phyloP scores from a whole-genome alignment of 2,329 filamentous ascomycete species.

The Colletotrichum spaethianum region DNA sequence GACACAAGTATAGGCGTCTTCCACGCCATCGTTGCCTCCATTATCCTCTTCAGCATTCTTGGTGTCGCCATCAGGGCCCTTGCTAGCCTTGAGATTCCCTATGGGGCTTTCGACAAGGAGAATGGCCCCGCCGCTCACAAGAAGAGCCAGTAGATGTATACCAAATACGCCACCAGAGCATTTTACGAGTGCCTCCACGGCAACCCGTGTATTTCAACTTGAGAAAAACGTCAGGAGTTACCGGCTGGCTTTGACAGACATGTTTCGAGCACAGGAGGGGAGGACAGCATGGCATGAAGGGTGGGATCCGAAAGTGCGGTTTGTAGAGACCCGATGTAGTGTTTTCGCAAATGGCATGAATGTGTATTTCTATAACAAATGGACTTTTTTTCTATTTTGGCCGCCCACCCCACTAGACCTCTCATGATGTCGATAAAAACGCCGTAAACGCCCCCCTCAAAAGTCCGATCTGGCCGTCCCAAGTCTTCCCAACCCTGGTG shows the following conservation, averaged over 20 bases:
- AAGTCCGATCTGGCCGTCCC: neutral
- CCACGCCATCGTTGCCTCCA: slow-evolving; percentile 81
- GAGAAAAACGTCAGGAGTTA: slow-evolving; percentile 39
- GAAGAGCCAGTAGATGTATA: slow-evolving; percentile 83
- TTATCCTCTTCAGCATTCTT: slow-evolving; percentile 83
- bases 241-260: slow-evolving; percentile 37
- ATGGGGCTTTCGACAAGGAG: slow-evolving; percentile 96
- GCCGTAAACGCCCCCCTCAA: slow-evolving; percentile 31
- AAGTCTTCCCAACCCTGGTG: neutral
- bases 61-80: slow-evolving; percentile 84
- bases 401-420: slow-evolving; percentile 23
- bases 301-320: slow-evolving; percentile 3
- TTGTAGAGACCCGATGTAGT: slow-evolving; percentile 7
- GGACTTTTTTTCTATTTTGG: slow-evolving; percentile 28
- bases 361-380: slow-evolving; percentile 37
- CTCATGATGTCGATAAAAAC: slow-evolving; percentile 27
- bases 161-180: neutral
- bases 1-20: slow-evolving; percentile 78
- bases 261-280: slow-evolving; percentile 25
- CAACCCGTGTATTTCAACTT: slow-evolving; percentile 31
- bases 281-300: slow-evolving; percentile 10
- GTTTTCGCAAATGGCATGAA: slow-evolving; percentile 35
- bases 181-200: neutral
- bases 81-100: slow-evolving; percentile 87
- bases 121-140: slow-evolving; percentile 91